Evolutionary conservation across 192 early-diverging fungal genomes (phyloP), one percentile per base, ranked within the genome.

Genomic region (Coemansia sp.): DNA sequence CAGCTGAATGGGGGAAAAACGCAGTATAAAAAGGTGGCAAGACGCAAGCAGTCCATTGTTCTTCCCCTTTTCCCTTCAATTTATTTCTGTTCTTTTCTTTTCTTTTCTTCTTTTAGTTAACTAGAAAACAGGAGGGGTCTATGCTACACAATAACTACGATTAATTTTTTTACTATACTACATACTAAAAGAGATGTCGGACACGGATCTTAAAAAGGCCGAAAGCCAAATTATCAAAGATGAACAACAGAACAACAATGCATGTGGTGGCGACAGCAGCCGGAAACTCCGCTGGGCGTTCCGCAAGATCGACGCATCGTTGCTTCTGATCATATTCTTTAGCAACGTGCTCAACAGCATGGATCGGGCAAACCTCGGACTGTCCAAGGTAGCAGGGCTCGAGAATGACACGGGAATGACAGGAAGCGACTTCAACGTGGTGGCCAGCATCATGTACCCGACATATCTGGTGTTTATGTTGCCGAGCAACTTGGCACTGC

Each of bases 291-390:
- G 58, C 37, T 72, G 75, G 75, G 70, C 75, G 10, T 72, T 68
- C 56, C 70, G 75, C 59, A 78, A 78, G 49, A 58, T 78, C 33
- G 75, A 78, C 61, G 67, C 67, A 1, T 69, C 70, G 3, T 63
- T 78, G 31, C 70, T 78, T 3, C 64, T 72, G 13, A 66, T 78
- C 1, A 23, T 78, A 1, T 72, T 78, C n/a, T 58, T 78, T 3
- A 72, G 75, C 60, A 78, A 72, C 29, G 70, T 78, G 18, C 75
- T 78, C 51, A 78, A 78, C 62, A 68, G 66, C 46, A 78, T 78
- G 70, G 75, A 78, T 56, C 70, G 75, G 9, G 75, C 52, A 39
- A 78, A 78, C 53, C 66, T 78, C 35, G 75, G 75, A 7, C 33
- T 78, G 25, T 52, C 75, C 8, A 78, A 78, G 58, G 75, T 78